Base-by-base conservation (phyloP, 2,329 filamentous ascomycete genomes). In the Aspergillus texensis region DNA sequence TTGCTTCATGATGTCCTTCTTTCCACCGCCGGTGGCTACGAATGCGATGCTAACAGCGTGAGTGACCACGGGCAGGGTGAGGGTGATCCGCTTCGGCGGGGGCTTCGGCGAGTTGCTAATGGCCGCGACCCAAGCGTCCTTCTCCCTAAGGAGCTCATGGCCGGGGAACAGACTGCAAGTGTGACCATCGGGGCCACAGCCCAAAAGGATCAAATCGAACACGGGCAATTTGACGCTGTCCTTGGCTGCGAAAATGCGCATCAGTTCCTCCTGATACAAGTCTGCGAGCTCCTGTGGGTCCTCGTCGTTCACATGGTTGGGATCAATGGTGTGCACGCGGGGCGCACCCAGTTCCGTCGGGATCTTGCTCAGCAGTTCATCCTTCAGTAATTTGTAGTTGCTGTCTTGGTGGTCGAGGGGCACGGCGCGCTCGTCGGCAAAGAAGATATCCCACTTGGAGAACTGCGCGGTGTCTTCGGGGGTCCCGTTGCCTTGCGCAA, bases 41-140 rank as follows among this genome's bases (percentile, higher is more conserved):
- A 98, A 99, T 53, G 89, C 94, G 70, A 98, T 89, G 79, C 89
- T 92, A 66, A 94, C 84, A 45, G 91, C 91, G 77, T 97, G 93
- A 43, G 89, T 91, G 60, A 97, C 90, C 50, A 99, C 95, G 19
- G 94, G 94, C 65, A 99, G 82, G 26, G 92, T 96, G 61, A 99
- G 86, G 2, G 95, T 98, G 78, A 99, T 96, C 72, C 95, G 89
- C 80, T 88, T 90, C 53, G 93, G 86, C 53, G 95, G 95, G 45
- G 94, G 94, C 86, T 99, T 99, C 57, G 95, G 95, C 50, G 93
- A 96, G 82, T 98, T 92, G 73, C 91, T 89, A 74, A 97, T 96
- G 53, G 93, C 88, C 16, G 94, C 90, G 50, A 98, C 93, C 95
- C 95, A 99, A 60, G 94, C 93, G 72, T 89, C 90, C 41, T 87